phyloP scores from a whole-genome alignment of 2,329 filamentous ascomycete species.

The Fusarium camptoceras region DNA sequence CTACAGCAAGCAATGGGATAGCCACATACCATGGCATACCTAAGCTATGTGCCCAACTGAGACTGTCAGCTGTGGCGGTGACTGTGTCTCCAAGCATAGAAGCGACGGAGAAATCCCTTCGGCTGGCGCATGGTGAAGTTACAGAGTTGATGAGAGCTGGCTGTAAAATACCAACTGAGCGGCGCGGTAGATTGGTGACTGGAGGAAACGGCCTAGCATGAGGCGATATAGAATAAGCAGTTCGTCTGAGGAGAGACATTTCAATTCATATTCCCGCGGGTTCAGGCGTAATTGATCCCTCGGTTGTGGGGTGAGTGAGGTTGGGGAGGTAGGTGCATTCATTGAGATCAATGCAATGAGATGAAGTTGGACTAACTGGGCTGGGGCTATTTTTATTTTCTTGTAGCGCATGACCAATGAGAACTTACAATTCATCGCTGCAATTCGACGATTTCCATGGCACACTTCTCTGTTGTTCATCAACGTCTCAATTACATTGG shows the following conservation, averaged over 20 bases:
- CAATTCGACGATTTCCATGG: background rate
- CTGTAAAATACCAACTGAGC: slow-evolving; percentile 4
- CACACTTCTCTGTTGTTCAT: background rate
- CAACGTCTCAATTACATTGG: background rate
- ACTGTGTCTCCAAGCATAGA: slow-evolving; percentile 51
- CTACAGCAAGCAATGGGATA: slow-evolving; percentile 64
- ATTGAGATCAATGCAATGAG: slow-evolving; percentile 18
- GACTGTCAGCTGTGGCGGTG: slow-evolving; percentile 55
- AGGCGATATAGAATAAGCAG: slow-evolving; percentile 21
- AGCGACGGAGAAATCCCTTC: slow-evolving; percentile 52
- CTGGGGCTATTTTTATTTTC: slow-evolving; percentile 6
- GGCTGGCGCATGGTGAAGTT: slow-evolving; percentile 22
- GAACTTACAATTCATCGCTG: background rate
- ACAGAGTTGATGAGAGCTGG: slow-evolving; percentile 8
- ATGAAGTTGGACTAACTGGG: slow-evolving; percentile 25
- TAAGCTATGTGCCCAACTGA: slow-evolving; percentile 58
- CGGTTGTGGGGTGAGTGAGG: slow-evolving; percentile 10
- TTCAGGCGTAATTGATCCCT: slow-evolving; percentile 5
- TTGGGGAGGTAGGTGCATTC: slow-evolving; percentile 4
- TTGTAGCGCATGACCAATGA: slow-evolving; percentile 22
- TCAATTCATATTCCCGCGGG: slow-evolving; percentile 18
- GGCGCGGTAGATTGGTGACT: slow-evolving; percentile 8
- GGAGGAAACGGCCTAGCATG: slow-evolving; percentile 23
- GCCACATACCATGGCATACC: slow-evolving; percentile 66
- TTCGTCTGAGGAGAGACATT: slow-evolving; percentile 38